Percentiles rank a stretch among this genome's conserved stretches.
phyloP scores from a whole-genome alignment of 2,329 filamentous ascomycete genomes.

The Diaporthe humulicola region DNA sequence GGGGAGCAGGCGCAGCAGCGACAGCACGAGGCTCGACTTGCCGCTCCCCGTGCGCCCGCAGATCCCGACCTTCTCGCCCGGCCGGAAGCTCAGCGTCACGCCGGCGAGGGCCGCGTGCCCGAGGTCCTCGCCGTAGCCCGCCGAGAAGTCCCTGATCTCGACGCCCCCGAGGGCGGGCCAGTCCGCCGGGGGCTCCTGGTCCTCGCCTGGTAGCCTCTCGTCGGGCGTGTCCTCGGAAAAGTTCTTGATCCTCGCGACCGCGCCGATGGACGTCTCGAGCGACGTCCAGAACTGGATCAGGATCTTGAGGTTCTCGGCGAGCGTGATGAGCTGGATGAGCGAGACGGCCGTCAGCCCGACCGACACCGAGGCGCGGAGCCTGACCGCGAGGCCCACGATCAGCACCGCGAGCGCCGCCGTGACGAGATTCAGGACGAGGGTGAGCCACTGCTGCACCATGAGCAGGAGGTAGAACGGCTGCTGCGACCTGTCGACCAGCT shows the following conservation, averaged over 20 bases:
- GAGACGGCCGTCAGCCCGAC: conserved; percentile 43
- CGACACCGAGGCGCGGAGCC: conserved; percentile 51
- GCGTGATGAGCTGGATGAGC: conserved; percentile 43
- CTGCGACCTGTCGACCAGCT: conserved; percentile 49
- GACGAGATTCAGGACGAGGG: conserved; percentile 50
- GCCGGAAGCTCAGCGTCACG: conserved; percentile 46
- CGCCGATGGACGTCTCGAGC: conserved; percentile 50
- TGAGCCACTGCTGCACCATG: conserved; percentile 51
- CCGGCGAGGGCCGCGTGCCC: conserved; percentile 44
- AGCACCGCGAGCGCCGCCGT: conserved; percentile 48
- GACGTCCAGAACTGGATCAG: conserved; percentile 49
- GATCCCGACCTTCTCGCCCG: conserved; percentile 52
- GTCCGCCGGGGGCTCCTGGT: conserved; percentile 40
- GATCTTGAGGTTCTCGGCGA: conserved; percentile 42
- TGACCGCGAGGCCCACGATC: conserved; percentile 48
- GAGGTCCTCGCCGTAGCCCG: conserved; percentile 44
- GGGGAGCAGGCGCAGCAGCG: conserved; percentile 63
- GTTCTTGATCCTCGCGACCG: conserved; percentile 48
- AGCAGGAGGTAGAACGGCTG: conserved; percentile 51
- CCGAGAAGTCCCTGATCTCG: conserved; percentile 48
- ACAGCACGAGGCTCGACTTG: conserved; percentile 50
- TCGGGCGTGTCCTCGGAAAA: conserved; percentile 46
- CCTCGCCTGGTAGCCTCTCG: conserved; percentile 46
- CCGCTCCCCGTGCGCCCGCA: conserved; percentile 52
- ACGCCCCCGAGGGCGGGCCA: conserved; percentile 52